Evolutionary conservation across 352 stramenopile species (phyloP), one percentile per base, ranked within the genome.

Genomic region (Pythium phragmiticola): DNA sequence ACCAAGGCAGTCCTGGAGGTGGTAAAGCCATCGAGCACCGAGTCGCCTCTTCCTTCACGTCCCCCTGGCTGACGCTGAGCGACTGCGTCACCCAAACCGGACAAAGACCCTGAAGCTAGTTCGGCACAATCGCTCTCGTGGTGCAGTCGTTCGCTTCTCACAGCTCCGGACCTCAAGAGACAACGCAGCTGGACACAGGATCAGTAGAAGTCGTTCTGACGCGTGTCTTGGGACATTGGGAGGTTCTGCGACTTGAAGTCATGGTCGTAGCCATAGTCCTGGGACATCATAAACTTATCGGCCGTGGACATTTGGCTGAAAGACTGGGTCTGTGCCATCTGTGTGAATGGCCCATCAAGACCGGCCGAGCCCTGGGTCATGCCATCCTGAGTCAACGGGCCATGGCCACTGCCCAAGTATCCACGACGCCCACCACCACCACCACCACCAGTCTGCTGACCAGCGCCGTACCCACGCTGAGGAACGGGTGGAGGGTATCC

Each of bases 221-320:
- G 83, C 5, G 71, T 66, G 43, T 95, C 84, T 65, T 95, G 87
- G 7, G 83, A 92, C 86, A 92, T 90, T 4, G 82, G 78, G 7
- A 92, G 73, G 58, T 82, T 90, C 71, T 93, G 84, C 50, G 86
- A 91, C 76, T 95, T 91, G 66, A 87, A 95, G 57, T 92, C 82
- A 46, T 85, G 73, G 54, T 92, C 82, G 45, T 83, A 91, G 0
- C 64, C 77, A n/a, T 87, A 95, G 53, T 95, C 87, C 62, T 95
- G 87, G 19, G 82, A 92, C 82, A 95, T 88, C 48, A 74, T 77
- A 49, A 90, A 92, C 75, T 92, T 92, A 67, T 91, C 84, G 4
- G 66, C 72, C 14, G 71, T 74, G 36, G 86, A 95, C 61, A 90
- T 70, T 66, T 95, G 87, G 57, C 84, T 93, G 64, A 95, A 95